phyloP scores from a whole-genome alignment of 768 basidiomycete genomes.

The Tulasnella calospora region DNA sequence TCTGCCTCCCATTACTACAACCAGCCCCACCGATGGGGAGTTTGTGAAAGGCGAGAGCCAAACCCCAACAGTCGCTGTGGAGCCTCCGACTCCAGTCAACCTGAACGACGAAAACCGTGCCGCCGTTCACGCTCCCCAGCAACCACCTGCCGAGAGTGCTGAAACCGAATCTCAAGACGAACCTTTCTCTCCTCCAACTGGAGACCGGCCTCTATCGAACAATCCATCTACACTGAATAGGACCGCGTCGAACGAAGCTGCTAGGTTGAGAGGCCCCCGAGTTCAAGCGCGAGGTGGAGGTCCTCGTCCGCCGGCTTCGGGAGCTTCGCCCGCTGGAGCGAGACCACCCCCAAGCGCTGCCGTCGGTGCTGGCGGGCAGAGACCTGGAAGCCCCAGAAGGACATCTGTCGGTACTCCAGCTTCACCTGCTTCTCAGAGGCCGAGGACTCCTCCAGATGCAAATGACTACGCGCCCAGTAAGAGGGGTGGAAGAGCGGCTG shows the following conservation, averaged over 20 bases:
- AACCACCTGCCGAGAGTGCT: slow-evolving; percentile 20
- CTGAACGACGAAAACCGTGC: slow-evolving; percentile 32
- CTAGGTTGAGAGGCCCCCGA: slow-evolving; percentile 54
- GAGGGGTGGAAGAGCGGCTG: slow-evolving; percentile 36
- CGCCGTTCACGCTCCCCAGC: slow-evolving; percentile 29
- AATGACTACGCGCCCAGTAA: slow-evolving; percentile 32
- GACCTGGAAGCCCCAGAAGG: slow-evolving; percentile 28
- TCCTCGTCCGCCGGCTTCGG: slow-evolving; percentile 40
- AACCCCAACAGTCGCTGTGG: neutral
- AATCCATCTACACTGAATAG: neutral
- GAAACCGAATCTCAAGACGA: neutral
- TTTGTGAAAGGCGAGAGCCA: neutral
- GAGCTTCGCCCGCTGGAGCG: slow-evolving; percentile 41
- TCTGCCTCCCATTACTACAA: neutral
- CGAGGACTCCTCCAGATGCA: slow-evolving; percentile 31
- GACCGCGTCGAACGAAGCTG: neutral
- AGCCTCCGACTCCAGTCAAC: slow-evolving; percentile 36
- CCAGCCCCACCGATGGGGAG: slow-evolving; percentile 18
- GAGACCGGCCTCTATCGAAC: neutral
- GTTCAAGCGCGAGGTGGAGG: slow-evolving; percentile 55
- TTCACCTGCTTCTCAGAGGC: slow-evolving; percentile 44
- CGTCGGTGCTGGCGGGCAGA: slow-evolving; percentile 42
- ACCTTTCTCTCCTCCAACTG: slow-evolving; percentile 29
- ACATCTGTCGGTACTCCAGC: slow-evolving; percentile 44
- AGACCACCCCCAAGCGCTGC: slow-evolving; percentile 43